phyloP scores from a whole-genome alignment of 768 basidiomycete genomes.

The Lanmaoa pseudosensibilis region DNA sequence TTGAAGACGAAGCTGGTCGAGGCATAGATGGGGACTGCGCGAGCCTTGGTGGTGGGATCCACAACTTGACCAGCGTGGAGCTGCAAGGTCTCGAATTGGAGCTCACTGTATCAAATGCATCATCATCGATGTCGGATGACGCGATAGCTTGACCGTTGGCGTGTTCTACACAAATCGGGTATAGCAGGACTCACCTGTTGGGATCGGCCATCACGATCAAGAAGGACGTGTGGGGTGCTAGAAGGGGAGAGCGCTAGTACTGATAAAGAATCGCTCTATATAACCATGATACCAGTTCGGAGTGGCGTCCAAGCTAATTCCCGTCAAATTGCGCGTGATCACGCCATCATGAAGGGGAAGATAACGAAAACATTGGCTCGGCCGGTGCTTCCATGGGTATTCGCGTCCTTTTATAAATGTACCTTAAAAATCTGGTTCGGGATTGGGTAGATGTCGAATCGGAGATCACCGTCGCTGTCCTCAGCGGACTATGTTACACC shows the following conservation, averaged over 20 bases:
- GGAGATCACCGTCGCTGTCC: no score
- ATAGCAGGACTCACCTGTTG: constrained; percentile 17
- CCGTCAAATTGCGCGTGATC: constrained; percentile 3
- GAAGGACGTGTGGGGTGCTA: no score
- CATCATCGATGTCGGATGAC: no score
- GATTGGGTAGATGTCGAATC: no score
- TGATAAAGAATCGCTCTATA: neutral
- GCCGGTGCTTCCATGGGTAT: no score
- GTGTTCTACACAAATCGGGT: neutral
- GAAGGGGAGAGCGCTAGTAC: no score
- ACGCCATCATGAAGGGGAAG: constrained; percentile 1
- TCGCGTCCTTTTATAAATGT: no score
- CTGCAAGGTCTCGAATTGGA: constrained; percentile 63
- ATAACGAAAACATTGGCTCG: no score
- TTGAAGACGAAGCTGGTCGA: constrained; percentile 58
- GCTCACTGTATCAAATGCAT: constrained; percentile 24
- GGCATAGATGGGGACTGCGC: constrained; percentile 65
- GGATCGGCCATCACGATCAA: constrained; percentile 22
- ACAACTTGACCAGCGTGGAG: constrained; percentile 59
- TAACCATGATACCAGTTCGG: neutral
- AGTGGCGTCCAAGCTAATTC: neutral
- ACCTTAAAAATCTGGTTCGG: no score
- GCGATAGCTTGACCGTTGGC: neutral
- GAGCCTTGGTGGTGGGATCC: constrained; percentile 55
- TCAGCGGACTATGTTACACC: no score